phyloP scores from a whole-genome alignment of 2,329 filamentous ascomycete genomes.

The Penicillium olsonii region DNA sequence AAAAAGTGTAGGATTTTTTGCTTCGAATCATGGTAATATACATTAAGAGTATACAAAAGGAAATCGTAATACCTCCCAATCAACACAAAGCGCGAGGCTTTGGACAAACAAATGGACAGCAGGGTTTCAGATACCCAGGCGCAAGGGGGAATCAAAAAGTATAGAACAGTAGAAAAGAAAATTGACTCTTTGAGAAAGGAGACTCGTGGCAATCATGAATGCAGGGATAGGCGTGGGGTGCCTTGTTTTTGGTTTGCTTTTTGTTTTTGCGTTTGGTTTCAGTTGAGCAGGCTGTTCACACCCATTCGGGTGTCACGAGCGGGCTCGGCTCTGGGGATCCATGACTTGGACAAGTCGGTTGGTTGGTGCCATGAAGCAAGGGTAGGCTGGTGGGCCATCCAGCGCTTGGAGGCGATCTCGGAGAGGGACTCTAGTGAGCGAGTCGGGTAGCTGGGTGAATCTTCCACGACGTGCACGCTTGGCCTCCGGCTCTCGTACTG shows the following conservation, averaged over 20 bases:
- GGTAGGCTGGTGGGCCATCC: conserved; percentile 31
- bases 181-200: conserved; percentile 17
- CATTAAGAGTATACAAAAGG: conserved; percentile 28
- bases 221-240: not conserved
- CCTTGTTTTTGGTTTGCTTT: no score
- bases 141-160: conserved; percentile 19
- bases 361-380: conserved; percentile 30
- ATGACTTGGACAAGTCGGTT: conserved; percentile 29
- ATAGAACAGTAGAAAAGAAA: conserved; percentile 13
- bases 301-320: conserved; percentile 44
- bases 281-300: conserved; percentile 41
- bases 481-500: conserved; percentile 37
- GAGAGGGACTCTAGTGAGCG: conserved; percentile 26
- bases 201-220: conserved; percentile 24
- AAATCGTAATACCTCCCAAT: conserved; percentile 11
- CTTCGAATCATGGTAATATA: conserved; percentile 26
- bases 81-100: conserved; percentile 15
- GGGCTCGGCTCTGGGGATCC: conserved; percentile 24
- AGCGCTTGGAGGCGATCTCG: conserved; percentile 30
- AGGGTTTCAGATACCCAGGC: conserved; percentile 3
- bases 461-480: conserved; percentile 30
- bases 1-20: conserved; percentile 17
- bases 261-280: conserved; percentile 11
- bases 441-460: conserved; percentile 24
- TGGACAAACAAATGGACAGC: conserved; percentile 26